These are phyloP conservation scores for Hirschioporus abietinus DNA, from an alignment of 768 basidiomycete species.

Conservation along the genomic window DNA sequence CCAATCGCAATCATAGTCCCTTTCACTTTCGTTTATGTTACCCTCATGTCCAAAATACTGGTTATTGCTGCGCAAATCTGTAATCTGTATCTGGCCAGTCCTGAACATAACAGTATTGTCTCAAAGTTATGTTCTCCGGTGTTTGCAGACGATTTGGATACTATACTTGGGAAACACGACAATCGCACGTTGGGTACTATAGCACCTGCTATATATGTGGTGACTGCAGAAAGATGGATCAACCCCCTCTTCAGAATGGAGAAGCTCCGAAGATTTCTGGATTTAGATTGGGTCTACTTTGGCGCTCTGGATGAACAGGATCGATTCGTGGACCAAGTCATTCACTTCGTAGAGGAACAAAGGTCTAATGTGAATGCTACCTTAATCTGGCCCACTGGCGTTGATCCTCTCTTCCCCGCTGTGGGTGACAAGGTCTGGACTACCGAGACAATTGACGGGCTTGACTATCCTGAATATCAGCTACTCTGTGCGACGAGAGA, in stretches of 20 bases:
- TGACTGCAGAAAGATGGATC: slow-evolving; percentile 53
- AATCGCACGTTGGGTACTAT: too few relatives aligned
- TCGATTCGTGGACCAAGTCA: slow-evolving; percentile 33
- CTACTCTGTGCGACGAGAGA: slow-evolving; percentile 42
- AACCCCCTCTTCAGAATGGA: slow-evolving; percentile 61
- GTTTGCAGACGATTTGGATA: too few relatives aligned
- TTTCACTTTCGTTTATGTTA: too few relatives aligned
- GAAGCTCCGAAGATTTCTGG: slow-evolving; percentile 37
- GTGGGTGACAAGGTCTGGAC: not conserved
- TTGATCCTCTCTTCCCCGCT: slow-evolving; percentile 8
- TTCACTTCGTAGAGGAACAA: slow-evolving; percentile 36
- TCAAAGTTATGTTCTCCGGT: too few relatives aligned
- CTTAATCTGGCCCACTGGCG: slow-evolving; percentile 36
- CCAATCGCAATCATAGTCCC: too few relatives aligned
- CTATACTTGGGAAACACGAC: too few relatives aligned
- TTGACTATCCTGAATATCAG: slow-evolving; percentile 16
- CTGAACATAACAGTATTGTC: too few relatives aligned
- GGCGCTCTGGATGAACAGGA: slow-evolving; percentile 41
- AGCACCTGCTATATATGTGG: slow-evolving; percentile 43
- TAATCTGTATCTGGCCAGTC: too few relatives aligned
- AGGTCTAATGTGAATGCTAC: slow-evolving; percentile 19
- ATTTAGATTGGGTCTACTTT: slow-evolving; percentile 48
- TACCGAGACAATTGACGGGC: not conserved
- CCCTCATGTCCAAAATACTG: too few relatives aligned
- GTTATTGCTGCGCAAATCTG: too few relatives aligned